phyloP scores from a whole-genome alignment of 1,139 yeast species.

The Yamadazyma pseudoaaseri region DNA sequence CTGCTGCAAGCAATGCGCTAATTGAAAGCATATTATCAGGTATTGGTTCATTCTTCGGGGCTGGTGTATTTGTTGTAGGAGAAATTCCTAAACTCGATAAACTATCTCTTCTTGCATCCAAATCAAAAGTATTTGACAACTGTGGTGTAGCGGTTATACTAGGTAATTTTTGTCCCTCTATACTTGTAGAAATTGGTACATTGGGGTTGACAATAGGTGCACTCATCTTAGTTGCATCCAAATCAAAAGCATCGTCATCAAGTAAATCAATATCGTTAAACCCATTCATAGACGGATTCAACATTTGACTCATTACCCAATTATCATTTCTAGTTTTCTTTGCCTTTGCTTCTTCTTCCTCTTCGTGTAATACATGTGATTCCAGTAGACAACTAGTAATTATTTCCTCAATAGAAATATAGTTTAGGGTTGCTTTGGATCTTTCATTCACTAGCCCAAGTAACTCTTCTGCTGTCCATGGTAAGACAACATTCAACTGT shows the following conservation, averaged over 20 bases:
- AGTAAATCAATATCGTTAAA: constrained; percentile 6
- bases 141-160: neutral
- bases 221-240: neutral
- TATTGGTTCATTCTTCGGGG: neutral
- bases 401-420: constrained; percentile 62
- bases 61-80: neutral
- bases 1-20: constrained; percentile 17
- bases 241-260: neutral
- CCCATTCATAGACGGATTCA: constrained; percentile 10
- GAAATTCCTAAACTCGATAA: neutral
- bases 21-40: constrained; percentile 9
- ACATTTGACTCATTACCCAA: constrained; percentile 17
- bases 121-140: neutral
- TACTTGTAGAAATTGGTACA: neutral
- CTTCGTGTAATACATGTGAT: constrained; percentile 13
- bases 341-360: constrained; percentile 6
- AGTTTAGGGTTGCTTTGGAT: constrained; percentile 51
- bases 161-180: neutral
- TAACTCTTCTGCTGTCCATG: constrained; percentile 60
- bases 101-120: neutral
- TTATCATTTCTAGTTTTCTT: constrained; percentile 9
- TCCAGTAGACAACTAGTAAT: constrained; percentile 62
- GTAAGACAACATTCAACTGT: constrained; percentile 46
- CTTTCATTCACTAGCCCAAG: constrained; percentile 58
- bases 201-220: neutral